Conservation (phyloP, 306 rosid species). For the Medicago lupulina region DNA sequence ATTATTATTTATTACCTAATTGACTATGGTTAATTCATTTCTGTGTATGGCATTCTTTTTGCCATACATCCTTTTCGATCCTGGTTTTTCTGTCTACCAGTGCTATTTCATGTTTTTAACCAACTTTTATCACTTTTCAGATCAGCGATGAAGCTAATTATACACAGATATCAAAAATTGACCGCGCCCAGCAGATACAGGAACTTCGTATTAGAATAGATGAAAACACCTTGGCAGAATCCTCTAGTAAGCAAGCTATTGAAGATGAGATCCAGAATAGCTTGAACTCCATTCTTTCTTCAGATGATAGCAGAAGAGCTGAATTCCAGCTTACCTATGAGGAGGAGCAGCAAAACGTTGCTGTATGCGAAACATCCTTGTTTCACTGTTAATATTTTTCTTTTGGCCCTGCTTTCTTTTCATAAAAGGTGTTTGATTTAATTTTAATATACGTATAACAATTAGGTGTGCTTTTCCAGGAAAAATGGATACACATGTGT, state of each 20-base stretch:
- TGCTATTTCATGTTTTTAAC: constrained; percentile 38
- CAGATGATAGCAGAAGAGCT: constrained; percentile 83
- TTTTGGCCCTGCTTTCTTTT: constrained; percentile 7
- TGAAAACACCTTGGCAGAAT: constrained; percentile 70
- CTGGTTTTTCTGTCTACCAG: constrained; percentile 17
- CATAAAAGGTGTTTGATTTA: constrained; percentile 25
- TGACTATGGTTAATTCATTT: constrained; percentile 24
- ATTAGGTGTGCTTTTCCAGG: constrained; percentile 62
- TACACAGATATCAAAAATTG: constrained; percentile 66
- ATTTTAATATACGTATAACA: constrained; percentile 31
- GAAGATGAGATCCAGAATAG: constrained; percentile 82
- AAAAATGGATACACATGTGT: constrained; percentile 94
- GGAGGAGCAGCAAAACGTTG: constrained; percentile 91
- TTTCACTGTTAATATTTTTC: background rate
- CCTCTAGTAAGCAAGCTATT: constrained; percentile 63
- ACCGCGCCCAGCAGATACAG: constrained; percentile 77
- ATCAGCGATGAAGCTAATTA: constrained; percentile 81
- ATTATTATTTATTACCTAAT: background rate
- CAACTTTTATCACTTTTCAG: constrained; percentile 54
- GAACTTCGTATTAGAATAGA: constrained; percentile 74
- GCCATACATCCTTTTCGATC: constrained; percentile 1
- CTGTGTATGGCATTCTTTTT: background rate
- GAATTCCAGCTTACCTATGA: constrained; percentile 81
- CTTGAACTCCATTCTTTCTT: constrained; percentile 69
- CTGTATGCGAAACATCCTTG: constrained; percentile 60